phyloP scores from a whole-genome alignment of 768 basidiomycete species.

The Sporobolomyces roseus region DNA sequence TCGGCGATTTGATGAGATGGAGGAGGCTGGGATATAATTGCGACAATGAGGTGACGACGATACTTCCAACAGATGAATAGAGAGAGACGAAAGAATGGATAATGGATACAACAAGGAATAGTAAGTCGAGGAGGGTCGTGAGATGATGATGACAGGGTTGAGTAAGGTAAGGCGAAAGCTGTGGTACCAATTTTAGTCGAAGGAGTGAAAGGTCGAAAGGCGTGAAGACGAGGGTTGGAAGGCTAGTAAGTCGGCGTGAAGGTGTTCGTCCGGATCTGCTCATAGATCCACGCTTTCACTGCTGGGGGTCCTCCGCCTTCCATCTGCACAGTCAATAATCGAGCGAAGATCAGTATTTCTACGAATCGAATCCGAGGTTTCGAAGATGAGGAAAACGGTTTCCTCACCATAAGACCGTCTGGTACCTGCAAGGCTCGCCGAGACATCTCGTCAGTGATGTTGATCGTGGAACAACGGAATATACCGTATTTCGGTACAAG shows the following conservation, averaged over 20 bases:
- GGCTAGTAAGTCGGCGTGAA: neutral
- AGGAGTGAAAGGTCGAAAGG: too few species aligned
- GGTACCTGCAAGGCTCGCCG: conserved; percentile 12
- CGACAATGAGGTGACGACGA: neutral
- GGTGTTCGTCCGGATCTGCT: conserved; percentile 8
- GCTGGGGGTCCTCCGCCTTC: conserved; percentile 26
- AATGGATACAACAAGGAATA: neutral
- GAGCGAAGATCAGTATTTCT: neutral
- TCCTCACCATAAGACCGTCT: conserved; percentile 24
- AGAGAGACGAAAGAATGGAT: neutral
- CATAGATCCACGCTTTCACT: conserved; percentile 16
- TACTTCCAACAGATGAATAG: neutral
- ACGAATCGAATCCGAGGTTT: too few species aligned
- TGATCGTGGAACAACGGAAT: too few species aligned
- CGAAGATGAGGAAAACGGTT: too few species aligned
- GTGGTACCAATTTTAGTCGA: too few species aligned
- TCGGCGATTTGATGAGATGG: too few species aligned
- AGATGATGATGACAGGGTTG: neutral
- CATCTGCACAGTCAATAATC: neutral
- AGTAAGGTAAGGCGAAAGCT: too few species aligned
- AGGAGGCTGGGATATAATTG: too few species aligned
- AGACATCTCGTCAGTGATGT: too few species aligned
- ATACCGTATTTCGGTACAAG: too few species aligned
- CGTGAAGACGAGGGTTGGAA: neutral
- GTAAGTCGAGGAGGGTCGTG: neutral